A percentile compares a stretch with the other conserved stretches of the same genome.
phyloP scores from a whole-genome alignment of 257 asterid species.

The Phtheirospermum japonicum region DNA sequence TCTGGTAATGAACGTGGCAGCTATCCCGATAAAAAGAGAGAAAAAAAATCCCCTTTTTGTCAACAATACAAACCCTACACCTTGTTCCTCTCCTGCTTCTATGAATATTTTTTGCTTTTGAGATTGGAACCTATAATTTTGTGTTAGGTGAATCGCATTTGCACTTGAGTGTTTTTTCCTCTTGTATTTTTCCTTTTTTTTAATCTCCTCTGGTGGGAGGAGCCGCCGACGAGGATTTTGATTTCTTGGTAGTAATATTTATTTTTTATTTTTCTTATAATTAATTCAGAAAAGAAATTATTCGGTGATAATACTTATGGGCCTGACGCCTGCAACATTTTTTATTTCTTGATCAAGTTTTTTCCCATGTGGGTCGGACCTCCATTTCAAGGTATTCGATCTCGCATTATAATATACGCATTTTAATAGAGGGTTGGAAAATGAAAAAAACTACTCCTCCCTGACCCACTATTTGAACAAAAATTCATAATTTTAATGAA shows the following conservation, averaged over 20 bases:
- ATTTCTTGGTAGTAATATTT: not conserved
- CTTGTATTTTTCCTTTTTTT: not conserved
- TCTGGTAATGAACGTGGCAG: slow-evolving; percentile 14
- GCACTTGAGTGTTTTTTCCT: not conserved
- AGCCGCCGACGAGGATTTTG: not conserved
- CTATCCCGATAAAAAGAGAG: not conserved
- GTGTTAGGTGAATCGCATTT: slow-evolving; percentile 23
- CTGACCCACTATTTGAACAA: no score
- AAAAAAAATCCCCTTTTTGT: not conserved
- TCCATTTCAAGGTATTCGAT: not conserved
- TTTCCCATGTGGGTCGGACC: slow-evolving; percentile 11
- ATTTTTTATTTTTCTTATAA: no score
- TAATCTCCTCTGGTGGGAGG: not conserved
- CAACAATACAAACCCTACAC: slow-evolving; percentile 21
- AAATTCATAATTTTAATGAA: no score
- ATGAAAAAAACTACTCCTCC: no score
- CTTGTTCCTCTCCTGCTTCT: not conserved
- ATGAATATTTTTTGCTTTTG: not conserved
- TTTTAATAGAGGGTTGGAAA: no score
- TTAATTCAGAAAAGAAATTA: not conserved
- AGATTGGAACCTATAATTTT: not conserved
- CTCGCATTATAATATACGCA: no score
- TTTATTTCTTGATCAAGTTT: no score
- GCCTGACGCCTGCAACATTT: slow-evolving; percentile 21
- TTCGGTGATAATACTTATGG: slow-evolving; percentile 13